Evolutionary conservation across 495 filamentous ascomycete genomes (phyloP).

Genomic region (Geopyxis carbonaria): DNA sequence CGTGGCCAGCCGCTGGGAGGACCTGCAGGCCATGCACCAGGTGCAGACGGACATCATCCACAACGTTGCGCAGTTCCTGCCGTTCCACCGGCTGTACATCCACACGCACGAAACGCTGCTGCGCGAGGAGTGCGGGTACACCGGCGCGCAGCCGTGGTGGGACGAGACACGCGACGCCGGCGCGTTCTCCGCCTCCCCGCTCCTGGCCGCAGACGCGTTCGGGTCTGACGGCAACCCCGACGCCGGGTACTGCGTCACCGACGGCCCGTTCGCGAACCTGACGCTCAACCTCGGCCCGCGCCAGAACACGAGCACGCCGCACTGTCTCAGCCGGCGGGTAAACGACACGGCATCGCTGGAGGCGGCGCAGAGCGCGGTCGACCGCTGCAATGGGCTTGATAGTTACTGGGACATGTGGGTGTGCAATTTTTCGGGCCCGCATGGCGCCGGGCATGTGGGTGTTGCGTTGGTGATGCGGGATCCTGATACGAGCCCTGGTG

Average conservation of each 20-base stretch:
- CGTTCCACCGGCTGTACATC: slow-evolving; percentile 17
- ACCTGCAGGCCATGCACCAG: slow-evolving; percentile 25
- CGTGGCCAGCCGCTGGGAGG: slow-evolving; percentile 30
- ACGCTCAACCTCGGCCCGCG: slow-evolving; percentile 23
- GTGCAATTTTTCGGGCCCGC: too few relatives aligned
- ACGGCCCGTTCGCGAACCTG: slow-evolving; percentile 30
- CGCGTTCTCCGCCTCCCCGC: slow-evolving; percentile 20
- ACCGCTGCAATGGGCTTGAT: too few relatives aligned
- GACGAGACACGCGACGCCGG: slow-evolving; percentile 20
- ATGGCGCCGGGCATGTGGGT: too few relatives aligned
- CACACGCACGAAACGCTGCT: slow-evolving; percentile 30
- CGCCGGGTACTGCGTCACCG: slow-evolving; percentile 24
- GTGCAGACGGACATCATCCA: slow-evolving; percentile 22
- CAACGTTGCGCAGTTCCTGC: slow-evolving; percentile 21
- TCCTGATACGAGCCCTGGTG: slow-evolving; percentile 13
- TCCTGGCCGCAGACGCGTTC: slow-evolving; percentile 28
- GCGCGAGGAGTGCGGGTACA: slow-evolving; percentile 31
- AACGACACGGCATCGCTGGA: too few relatives aligned
- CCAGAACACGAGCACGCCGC: slow-evolving; percentile 16
- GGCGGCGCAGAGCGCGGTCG: too few relatives aligned
- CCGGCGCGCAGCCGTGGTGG: slow-evolving; percentile 31
- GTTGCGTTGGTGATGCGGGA: slow-evolving; percentile 3
- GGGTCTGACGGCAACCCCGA: slow-evolving; percentile 29
- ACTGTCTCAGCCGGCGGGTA: slow-evolving; percentile 27
- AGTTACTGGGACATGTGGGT: too few relatives aligned